phyloP scores from a whole-genome alignment of 1,139 yeast species.

The Geotrichum fermentans region DNA sequence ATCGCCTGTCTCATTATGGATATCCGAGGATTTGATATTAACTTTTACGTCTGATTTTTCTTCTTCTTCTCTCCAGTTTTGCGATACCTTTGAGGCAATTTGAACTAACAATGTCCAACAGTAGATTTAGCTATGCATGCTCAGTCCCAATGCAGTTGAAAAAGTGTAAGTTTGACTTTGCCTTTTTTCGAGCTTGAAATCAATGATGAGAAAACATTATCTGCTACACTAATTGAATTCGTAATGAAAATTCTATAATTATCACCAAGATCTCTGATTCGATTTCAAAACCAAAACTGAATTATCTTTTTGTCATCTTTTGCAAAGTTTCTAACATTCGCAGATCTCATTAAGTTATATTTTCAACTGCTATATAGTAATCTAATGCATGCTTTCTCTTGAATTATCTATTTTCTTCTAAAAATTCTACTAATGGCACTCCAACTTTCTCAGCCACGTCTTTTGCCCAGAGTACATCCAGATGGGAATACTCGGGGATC shows the following conservation, averaged over 20 bases:
- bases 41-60: slow-evolving; percentile 6
- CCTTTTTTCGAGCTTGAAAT: slow-evolving; percentile 1
- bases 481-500: slow-evolving; percentile 61
- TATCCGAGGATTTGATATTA: slow-evolving; percentile 11
- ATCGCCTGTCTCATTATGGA: slow-evolving; percentile 14
- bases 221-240: slow-evolving; percentile 12
- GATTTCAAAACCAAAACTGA: not conserved
- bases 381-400: not conserved
- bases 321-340: too few species aligned
- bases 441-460: slow-evolving; percentile 59
- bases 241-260: slow-evolving; percentile 16
- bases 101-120: not conserved
- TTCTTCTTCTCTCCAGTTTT: not conserved
- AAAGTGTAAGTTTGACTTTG: not conserved
- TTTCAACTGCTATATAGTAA: too few species aligned
- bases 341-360: too few species aligned
- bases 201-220: slow-evolving; percentile 17
- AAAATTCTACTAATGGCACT: slow-evolving; percentile 38
- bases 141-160: not conserved
- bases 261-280: slow-evolving; percentile 18
- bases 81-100: not conserved
- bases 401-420: slow-evolving; percentile 15
- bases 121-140: not conserved
- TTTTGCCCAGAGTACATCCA: slow-evolving; percentile 86
- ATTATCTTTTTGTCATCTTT: not conserved